Evolutionary conservation across 305 asterid species (phyloP), one percentile per base, ranked within the genome.

Genomic region (Solanum hybrid): DNA sequence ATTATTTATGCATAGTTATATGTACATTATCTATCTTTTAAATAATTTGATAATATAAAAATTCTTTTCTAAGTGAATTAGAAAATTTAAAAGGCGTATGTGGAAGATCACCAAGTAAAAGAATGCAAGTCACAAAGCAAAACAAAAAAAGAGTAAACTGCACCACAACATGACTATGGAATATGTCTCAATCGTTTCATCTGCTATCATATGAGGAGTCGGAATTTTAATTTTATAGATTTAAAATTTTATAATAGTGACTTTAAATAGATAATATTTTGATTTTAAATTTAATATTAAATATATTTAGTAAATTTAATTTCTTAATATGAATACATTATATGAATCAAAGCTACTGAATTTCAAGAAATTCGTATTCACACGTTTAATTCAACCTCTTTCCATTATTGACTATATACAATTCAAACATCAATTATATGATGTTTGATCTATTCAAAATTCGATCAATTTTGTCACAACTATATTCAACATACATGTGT

Each of bases 171-270:
- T 51, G 64, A 5, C 3, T 16, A 51, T 51, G 64, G 64, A 5
- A 51, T 46, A 46, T 51, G 64, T 51, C 64, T 51, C 8, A 51
- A 51, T 16, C n/a, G 1, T 51, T 16, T 7, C 9, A 51, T 2
- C 0, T 0, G 1, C n/a, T n/a, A n/a, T n/a, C n/a, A n/a, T n/a
- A 51, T 16, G n/a, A 0, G 4, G 10, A 51, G 1, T 57, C 1
- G 1, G 0, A 57, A 57, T 6, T 18, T 57, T 18, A 18, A 18
- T 57, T 3, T 18, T 57, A 57, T 57, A 57, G 1, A 57, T 57
- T 57, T 18, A 18, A 57, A 57, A 57, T 18, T 57, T 57, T 57
- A 16, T 57, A 57, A 57, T 57, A 7, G 10, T 57, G 1, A 31
- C 6, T 75, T 75, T 75, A 74, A 75, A 8, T 0, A n/a, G 13